Conservation (phyloP, 2,329 filamentous ascomycete genomes). For the Verticillium isaacii region DNA sequence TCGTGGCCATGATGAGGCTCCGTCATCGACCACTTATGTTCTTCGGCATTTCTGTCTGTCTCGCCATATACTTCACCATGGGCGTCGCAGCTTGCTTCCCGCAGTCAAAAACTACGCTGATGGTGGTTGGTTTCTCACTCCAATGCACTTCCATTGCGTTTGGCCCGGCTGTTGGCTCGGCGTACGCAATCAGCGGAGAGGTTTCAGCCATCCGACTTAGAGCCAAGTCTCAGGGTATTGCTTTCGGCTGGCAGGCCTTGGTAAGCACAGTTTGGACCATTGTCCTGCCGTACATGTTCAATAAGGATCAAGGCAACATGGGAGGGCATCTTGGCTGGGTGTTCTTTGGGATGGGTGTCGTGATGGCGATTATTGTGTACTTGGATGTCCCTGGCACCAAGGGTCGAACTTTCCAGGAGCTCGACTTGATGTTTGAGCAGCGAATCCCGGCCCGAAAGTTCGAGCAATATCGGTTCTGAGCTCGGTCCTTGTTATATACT, state of each 20-base stretch:
- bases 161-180: slow-evolving; percentile 15
- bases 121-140: slow-evolving; percentile 14
- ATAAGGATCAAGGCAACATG: slow-evolving; percentile 25
- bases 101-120: slow-evolving; percentile 8
- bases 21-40: slow-evolving; percentile 16
- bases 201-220: slow-evolving; percentile 8
- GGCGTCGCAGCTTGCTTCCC: slow-evolving; percentile 13
- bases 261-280: slow-evolving; percentile 14
- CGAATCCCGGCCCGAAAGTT: slow-evolving; percentile 9
- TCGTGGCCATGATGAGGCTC: slow-evolving; percentile 16
- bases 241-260: slow-evolving; percentile 6
- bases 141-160: slow-evolving; percentile 14
- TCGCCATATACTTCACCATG: slow-evolving; percentile 15
- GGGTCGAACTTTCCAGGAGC: slow-evolving; percentile 22
- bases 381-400: slow-evolving; percentile 23
- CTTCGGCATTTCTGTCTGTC: slow-evolving; percentile 10
- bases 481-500: no score
- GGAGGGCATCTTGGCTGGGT: slow-evolving; percentile 35
- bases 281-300: slow-evolving; percentile 22
- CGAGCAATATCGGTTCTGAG: neutral
- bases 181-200: slow-evolving; percentile 10
- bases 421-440: slow-evolving; percentile 20
- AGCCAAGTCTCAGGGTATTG: slow-evolving; percentile 9
- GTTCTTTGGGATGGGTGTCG: slow-evolving; percentile 26
- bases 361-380: slow-evolving; percentile 20